Percentiles rank a stretch among this genome's conserved stretches.
Conservation (phyloP, 2,329 filamentous ascomycete genomes). For the Zarea fungicola region DNA sequence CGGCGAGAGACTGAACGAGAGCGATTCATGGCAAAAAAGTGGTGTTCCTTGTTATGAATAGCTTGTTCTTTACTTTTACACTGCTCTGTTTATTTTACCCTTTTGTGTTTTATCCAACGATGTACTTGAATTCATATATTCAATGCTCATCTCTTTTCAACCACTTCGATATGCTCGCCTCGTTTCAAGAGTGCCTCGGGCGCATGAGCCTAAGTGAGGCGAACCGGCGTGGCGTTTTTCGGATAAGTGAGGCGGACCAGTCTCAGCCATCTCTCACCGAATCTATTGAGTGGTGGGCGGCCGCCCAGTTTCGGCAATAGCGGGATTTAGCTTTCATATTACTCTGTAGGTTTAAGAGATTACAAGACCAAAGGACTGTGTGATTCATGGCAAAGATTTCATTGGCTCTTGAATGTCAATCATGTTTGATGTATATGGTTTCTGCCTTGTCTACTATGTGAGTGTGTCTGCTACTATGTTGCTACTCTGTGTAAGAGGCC, state of each 20-base stretch:
- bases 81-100: background rate
- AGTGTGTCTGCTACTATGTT: no score
- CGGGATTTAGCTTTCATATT: no score
- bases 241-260: background rate
- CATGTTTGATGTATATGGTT: background rate
- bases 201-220: background rate
- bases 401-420: background rate
- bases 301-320: no score
- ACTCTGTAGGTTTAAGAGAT: no score
- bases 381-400: background rate
- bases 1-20: constrained; percentile 11
- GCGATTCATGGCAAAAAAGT: constrained; percentile 12
- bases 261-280: constrained; percentile 3
- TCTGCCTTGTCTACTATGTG: constrained; percentile 7
- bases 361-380: background rate
- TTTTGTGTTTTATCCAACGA: no score
- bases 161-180: background rate
- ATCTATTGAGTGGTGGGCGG: no score
- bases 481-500: background rate
- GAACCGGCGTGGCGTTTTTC: constrained; percentile 7
- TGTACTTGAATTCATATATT: background rate
- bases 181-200: background rate
- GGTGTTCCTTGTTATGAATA: background rate
- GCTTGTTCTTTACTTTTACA: background rate
- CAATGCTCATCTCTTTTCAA: background rate